Evolutionary conservation across 1,284 basidiomycete species (phyloP).

Genomic region (Apiotrichum sp.): DNA sequence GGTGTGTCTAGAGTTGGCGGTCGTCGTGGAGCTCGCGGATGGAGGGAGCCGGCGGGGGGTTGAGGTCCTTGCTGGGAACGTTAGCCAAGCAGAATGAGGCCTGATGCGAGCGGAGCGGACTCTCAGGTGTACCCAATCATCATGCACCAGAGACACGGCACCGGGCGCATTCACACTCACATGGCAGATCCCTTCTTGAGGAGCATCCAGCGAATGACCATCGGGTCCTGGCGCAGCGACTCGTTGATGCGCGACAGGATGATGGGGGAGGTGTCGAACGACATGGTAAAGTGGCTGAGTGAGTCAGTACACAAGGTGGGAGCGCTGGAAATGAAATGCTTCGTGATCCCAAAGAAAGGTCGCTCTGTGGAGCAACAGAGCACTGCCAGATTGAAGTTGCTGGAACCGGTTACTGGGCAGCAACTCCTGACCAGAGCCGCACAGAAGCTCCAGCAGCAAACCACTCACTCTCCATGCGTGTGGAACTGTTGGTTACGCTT

Average conservation of each 20-base stretch:
- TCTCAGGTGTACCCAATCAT: too few relatives aligned
- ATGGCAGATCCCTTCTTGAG: slow-evolving; percentile 17
- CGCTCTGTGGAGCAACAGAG: too few relatives aligned
- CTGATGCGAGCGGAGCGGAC: too few relatives aligned
- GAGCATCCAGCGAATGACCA: slow-evolving; percentile 33
- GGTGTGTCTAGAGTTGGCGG: not conserved
- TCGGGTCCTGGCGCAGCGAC: slow-evolving; percentile 40
- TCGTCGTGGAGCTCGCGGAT: slow-evolving; percentile 6
- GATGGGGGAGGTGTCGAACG: slow-evolving; percentile 45
- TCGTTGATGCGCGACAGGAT: slow-evolving; percentile 40
- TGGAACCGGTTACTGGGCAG: too few relatives aligned
- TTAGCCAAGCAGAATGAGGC: too few relatives aligned
- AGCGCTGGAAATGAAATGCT: too few relatives aligned
- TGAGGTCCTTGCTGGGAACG: slow-evolving; percentile 7
- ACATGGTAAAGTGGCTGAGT: slow-evolving; percentile 44
- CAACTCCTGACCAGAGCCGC: too few relatives aligned
- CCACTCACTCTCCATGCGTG: slow-evolving; percentile 45
- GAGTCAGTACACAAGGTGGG: too few relatives aligned
- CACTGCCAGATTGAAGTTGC: too few relatives aligned
- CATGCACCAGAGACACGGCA: too few relatives aligned
- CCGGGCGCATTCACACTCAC: slow-evolving; percentile 6
- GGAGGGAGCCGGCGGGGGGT: slow-evolving; percentile 10
- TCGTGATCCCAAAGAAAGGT: too few relatives aligned
- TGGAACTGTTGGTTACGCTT: slow-evolving; percentile 45
- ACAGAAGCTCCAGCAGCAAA: too few relatives aligned